Base-by-base conservation (phyloP, 129 eudicot genomes). In the Lactuca saligna region DNA sequence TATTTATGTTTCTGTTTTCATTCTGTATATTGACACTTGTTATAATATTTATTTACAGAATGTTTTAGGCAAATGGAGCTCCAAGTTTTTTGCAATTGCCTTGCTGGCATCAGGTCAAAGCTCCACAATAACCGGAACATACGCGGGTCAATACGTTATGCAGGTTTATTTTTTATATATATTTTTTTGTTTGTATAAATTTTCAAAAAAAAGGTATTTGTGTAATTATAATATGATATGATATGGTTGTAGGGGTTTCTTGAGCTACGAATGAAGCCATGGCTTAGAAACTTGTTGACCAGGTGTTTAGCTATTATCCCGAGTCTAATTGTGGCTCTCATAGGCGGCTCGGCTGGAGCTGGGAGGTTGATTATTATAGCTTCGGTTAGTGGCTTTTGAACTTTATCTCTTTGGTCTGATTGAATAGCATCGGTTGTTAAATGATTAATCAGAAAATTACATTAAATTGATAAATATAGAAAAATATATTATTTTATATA, bases 81-180 rank as follows among this genome's bases (percentile, higher is more conserved):
- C 99, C 51, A 94, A 94, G 81, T 80, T 94, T 35, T 94, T 94
- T 58, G 99, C 97, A 70, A 80, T 94, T 73, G 99, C 99, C 53
- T 83, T 94, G 79, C 87, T 94, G 73, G 99, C 99, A 49, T 94
- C 99, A 15, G 99, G 99, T 33, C 99, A 94, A 76, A 94, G 99
- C 73, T 94, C 99, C 68, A 94, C 99, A 10, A 94, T 94, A 63
- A 94, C 99, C 33, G 99, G 99, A 71, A 94, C 99, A 44, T 94
- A 94, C 82, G 99, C 99, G 9, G 99, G 99, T 16, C 99, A 94
- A 70, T 94, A 83, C 71, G 96, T 94, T 65, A 94, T 94, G 99
- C 99, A 94, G 97, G 99, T 89, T 76, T 12, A 25, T 14, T 9
- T 51, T 8, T 59, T 37, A 6, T 41, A 17, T 37, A 6, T 41